Evolutionary conservation across 2,329 filamentous ascomycete genomes (phyloP).

Genomic region (Albophoma yamanashiensis): DNA sequence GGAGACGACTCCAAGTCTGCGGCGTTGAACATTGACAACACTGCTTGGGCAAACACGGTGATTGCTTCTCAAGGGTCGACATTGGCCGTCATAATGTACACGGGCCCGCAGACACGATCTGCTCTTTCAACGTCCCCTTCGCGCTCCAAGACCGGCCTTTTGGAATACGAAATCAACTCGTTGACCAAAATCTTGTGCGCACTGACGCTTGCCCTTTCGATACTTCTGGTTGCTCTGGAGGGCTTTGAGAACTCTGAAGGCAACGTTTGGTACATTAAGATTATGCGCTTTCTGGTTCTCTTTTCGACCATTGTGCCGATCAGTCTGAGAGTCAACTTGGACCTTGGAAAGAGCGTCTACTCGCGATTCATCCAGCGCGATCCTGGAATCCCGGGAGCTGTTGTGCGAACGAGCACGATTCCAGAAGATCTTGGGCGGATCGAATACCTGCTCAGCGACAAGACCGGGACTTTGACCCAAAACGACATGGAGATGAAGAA

Average conservation of each 20-base stretch:
- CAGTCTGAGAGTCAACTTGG: slow-evolving; percentile 88
- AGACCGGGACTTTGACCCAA: slow-evolving; percentile 95
- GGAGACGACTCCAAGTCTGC: slow-evolving; percentile 42
- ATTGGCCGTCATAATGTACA: slow-evolving; percentile 86
- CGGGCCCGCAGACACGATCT: slow-evolving; percentile 85
- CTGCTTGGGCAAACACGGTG: slow-evolving; percentile 96
- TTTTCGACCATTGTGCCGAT: slow-evolving; percentile 99
- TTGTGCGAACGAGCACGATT: slow-evolving; percentile 94
- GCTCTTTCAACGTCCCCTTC: slow-evolving; percentile 87
- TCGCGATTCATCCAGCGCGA: slow-evolving; percentile 93
- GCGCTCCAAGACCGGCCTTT: slow-evolving; percentile 82
- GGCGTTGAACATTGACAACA: slow-evolving; percentile 87
- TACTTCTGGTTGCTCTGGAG: slow-evolving; percentile 80
- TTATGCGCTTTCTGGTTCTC: slow-evolving; percentile 93
- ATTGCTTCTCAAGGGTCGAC: slow-evolving; percentile 87
- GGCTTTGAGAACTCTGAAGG: slow-evolving; percentile 60
- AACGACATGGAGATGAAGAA: slow-evolving; percentile 99
- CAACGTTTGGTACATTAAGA: slow-evolving; percentile 84
- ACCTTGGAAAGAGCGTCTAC: slow-evolving; percentile 95
- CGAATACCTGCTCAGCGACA: slow-evolving; percentile 92
- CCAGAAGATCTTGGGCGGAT: slow-evolving; percentile 93
- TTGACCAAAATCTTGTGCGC: slow-evolving; percentile 92
- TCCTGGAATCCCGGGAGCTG: slow-evolving; percentile 77
- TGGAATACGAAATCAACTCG: slow-evolving; percentile 95
- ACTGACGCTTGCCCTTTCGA: slow-evolving; percentile 74